phyloP scores from a whole-genome alignment of 1,139 yeast species.

The Scheffersomyces illinoinensis region DNA sequence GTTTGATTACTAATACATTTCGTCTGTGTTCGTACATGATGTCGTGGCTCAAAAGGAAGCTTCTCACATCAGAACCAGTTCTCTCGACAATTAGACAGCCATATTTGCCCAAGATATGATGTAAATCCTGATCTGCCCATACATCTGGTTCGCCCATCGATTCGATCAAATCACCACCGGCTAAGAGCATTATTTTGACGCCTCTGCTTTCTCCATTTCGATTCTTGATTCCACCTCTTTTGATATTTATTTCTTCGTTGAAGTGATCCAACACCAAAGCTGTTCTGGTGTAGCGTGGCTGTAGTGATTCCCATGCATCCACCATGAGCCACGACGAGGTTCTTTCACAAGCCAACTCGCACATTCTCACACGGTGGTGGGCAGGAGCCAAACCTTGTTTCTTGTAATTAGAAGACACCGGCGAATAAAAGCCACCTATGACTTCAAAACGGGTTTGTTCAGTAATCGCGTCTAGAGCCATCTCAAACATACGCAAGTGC shows the following conservation, averaged over 20 bases:
- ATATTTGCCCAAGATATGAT: constrained; percentile 91
- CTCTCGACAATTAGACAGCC: constrained; percentile 97
- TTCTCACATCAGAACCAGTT: constrained; percentile 93
- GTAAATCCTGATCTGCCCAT: constrained; percentile 96
- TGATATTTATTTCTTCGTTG: constrained; percentile 89
- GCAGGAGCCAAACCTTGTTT: constrained; percentile 93
- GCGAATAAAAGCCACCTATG: constrained; percentile 96
- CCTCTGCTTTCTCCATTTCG: constrained; percentile 77
- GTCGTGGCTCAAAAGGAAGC: constrained; percentile 88
- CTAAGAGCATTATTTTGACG: constrained; percentile 91
- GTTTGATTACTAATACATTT: constrained; percentile 91
- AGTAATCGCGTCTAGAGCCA: constrained; percentile 93
- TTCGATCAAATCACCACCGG: constrained; percentile 97
- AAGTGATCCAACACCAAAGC: constrained; percentile 96
- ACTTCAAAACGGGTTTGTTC: constrained; percentile 95
- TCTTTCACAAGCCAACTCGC: constrained; percentile 96
- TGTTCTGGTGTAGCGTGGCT: constrained; percentile 87
- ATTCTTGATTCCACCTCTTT: constrained; percentile 81
- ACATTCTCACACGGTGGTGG: constrained; percentile 91
- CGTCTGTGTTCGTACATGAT: constrained; percentile 95
- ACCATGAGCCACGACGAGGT: constrained; percentile 98
- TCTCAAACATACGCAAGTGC: constrained; percentile 95
- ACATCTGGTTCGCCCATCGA: constrained; percentile 99
- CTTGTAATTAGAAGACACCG: constrained; percentile 90
- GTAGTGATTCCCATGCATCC: constrained; percentile 98